Evolutionary conservation across 805 yeast genomes (phyloP).

Genomic region (Saccharomycopsis schoenii): DNA sequence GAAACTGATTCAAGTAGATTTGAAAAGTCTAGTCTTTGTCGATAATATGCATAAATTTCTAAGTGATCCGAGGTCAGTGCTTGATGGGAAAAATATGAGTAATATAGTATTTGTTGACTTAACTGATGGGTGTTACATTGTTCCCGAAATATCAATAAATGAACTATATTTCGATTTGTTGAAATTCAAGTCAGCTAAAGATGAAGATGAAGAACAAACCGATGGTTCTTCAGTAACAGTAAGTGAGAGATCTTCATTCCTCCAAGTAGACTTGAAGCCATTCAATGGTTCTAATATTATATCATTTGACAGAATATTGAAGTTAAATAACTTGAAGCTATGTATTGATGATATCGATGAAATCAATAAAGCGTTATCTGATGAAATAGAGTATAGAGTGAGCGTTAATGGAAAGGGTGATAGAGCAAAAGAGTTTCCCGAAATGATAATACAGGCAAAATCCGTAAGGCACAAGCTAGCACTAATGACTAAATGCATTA

Average conservation of each 20-base stretch:
- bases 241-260: neutral
- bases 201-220: neutral
- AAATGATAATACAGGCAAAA: neutral
- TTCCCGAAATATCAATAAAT: conserved; percentile 10
- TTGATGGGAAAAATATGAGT: neutral
- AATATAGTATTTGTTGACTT: conserved; percentile 23
- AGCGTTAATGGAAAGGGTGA: neutral
- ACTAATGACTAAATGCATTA: neutral
- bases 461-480: neutral
- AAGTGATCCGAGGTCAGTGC: neutral
- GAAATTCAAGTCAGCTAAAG: neutral
- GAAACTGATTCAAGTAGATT: neutral
- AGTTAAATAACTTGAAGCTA: conserved; percentile 28
- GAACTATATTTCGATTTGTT: conserved; percentile 1
- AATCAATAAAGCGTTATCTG: conserved; percentile 10
- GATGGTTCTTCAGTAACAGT: neutral
- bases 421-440: neutral
- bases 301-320: conserved; percentile 31
- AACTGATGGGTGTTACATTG: conserved; percentile 23
- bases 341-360: conserved; percentile 26
- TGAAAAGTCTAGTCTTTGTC: conserved; percentile 1
- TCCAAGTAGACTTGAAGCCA: neutral
- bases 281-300: conserved; percentile 21
- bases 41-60: neutral
- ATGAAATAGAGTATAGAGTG: neutral